A percentile compares a stretch with the other conserved stretches of the same genome.
These are phyloP conservation scores for Parmelia sp. DNA, from an alignment of 495 filamentous ascomycete genomes.

Conservation along the genomic window DNA sequence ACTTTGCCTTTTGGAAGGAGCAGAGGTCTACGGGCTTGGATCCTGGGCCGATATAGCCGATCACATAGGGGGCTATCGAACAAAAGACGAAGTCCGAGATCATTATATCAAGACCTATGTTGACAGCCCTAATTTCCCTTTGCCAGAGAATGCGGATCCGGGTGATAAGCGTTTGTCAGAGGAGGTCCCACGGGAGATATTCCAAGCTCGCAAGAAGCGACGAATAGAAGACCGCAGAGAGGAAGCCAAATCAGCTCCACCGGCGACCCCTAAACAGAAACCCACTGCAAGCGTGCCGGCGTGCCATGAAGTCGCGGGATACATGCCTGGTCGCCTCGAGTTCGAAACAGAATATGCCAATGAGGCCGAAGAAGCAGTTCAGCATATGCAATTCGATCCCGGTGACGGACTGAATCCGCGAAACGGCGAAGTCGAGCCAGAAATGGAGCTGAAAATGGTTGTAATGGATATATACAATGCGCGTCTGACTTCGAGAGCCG, in stretches of 20 bases:
- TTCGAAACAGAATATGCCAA: constrained; percentile 98
- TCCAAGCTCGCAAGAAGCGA: constrained; percentile 88
- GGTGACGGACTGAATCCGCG: constrained; percentile 81
- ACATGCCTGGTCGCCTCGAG: constrained; percentile 96
- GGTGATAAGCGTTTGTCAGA: constrained; percentile 69
- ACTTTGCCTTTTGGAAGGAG: constrained; percentile 82
- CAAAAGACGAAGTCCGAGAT: constrained; percentile 88
- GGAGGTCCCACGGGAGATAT: constrained; percentile 79
- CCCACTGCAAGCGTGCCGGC: constrained; percentile 88
- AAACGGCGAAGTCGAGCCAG: constrained; percentile 80
- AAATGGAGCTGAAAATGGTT: constrained; percentile 94
- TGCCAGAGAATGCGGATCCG: constrained; percentile 77
- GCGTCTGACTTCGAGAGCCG: constrained; percentile 81
- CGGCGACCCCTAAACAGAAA: constrained; percentile 86
- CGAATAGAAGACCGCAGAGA: constrained; percentile 91
- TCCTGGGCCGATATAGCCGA: constrained; percentile 98
- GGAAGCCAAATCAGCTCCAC: constrained; percentile 72
- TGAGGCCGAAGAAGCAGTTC: constrained; percentile 95
- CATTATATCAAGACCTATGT: constrained; percentile 90
- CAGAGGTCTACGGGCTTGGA: constrained; percentile 94
- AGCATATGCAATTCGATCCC: constrained; percentile 96
- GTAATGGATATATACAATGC: constrained; percentile 99
- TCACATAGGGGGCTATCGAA: constrained; percentile 90
- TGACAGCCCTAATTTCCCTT: constrained; percentile 72
- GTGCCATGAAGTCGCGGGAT: constrained; percentile 96